Percentiles rank a stretch among this genome's conserved stretches.
Evolutionary conservation across 2,329 filamentous ascomycete genomes (phyloP).

Genomic region (Aspergillus thermomutatus): DNA sequence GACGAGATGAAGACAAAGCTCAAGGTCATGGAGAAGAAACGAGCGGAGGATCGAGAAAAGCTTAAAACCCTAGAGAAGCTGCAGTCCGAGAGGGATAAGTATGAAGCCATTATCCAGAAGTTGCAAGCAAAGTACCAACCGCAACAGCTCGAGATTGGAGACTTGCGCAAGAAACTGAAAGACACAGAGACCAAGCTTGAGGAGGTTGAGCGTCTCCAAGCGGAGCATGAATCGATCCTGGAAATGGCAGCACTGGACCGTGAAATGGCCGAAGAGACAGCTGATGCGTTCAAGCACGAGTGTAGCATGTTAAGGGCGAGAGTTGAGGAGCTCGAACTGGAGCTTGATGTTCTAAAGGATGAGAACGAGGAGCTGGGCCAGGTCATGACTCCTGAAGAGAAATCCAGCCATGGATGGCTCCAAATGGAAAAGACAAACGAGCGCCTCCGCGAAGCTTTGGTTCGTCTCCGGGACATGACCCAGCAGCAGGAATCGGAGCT

Average conservation of each 20-base stretch:
- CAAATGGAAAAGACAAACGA: slow-evolving; percentile 92
- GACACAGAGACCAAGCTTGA: slow-evolving; percentile 69
- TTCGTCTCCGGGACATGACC: slow-evolving; percentile 80
- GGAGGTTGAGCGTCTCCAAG: slow-evolving; percentile 68
- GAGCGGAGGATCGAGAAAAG: slow-evolving; percentile 79
- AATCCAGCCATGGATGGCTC: slow-evolving; percentile 80
- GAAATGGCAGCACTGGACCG: slow-evolving; percentile 86
- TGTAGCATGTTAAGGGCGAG: slow-evolving; percentile 72
- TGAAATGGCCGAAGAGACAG: slow-evolving; percentile 93
- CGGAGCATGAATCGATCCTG: slow-evolving; percentile 78
- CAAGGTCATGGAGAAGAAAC: slow-evolving; percentile 81
- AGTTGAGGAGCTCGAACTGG: slow-evolving; percentile 79
- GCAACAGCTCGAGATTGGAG: slow-evolving; percentile 73
- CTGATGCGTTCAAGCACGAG: slow-evolving; percentile 77
- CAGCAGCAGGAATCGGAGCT: slow-evolving; percentile 81
- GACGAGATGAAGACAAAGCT: slow-evolving; percentile 89
- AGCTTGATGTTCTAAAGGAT: slow-evolving; percentile 80
- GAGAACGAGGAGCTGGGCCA: slow-evolving; percentile 82
- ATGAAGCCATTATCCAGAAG: slow-evolving; percentile 83
- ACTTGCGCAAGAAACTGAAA: slow-evolving; percentile 73
- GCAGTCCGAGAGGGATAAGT: slow-evolving; percentile 54
- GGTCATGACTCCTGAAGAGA: slow-evolving; percentile 85
- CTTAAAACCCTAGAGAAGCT: slow-evolving; percentile 73
- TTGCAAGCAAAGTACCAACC: slow-evolving; percentile 84
- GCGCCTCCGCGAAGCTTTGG: slow-evolving; percentile 76